Evolutionary conservation across 768 basidiomycete genomes (phyloP).

Genomic region (Mycena venus): DNA sequence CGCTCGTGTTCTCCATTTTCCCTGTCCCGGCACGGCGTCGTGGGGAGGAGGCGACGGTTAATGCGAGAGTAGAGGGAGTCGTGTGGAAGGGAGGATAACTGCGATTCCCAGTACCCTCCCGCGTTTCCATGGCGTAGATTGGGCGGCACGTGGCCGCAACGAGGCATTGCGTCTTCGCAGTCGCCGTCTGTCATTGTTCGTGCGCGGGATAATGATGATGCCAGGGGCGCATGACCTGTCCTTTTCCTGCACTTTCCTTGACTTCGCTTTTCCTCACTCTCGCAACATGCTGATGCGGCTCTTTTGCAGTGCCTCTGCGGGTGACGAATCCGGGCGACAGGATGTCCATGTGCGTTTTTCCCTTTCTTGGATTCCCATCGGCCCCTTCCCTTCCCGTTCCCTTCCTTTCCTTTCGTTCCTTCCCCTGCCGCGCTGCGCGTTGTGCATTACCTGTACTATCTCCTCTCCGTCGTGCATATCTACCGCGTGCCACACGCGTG

Average conservation of each 20-base stretch:
- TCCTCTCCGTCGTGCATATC: background rate
- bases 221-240: background rate
- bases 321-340: conserved; percentile 33
- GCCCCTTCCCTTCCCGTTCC: background rate
- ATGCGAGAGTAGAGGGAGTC: background rate
- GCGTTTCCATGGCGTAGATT: conserved; percentile 10
- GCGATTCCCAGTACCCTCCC: background rate
- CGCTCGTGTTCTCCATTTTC: too few relatives aligned
- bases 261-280: background rate
- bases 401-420: background rate
- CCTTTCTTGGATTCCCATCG: background rate
- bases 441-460: background rate
- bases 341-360: conserved; percentile 30
- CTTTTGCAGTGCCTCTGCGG: conserved; percentile 23
- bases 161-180: background rate
- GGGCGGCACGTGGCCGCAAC: conserved; percentile 25
- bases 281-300: conserved; percentile 15
- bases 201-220: background rate
- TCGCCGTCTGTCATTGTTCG: background rate
- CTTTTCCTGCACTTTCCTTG: background rate
- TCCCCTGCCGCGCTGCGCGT: background rate
- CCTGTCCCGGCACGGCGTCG: too few relatives aligned
- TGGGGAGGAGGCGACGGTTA: too few relatives aligned
- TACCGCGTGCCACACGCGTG: conserved; percentile 3
- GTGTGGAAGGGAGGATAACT: background rate